Evolutionary conservation across 2,329 filamentous ascomycete genomes (phyloP), one percentile per base, ranked within the genome.

Genomic region (Aspergillus fischeri): DNA sequence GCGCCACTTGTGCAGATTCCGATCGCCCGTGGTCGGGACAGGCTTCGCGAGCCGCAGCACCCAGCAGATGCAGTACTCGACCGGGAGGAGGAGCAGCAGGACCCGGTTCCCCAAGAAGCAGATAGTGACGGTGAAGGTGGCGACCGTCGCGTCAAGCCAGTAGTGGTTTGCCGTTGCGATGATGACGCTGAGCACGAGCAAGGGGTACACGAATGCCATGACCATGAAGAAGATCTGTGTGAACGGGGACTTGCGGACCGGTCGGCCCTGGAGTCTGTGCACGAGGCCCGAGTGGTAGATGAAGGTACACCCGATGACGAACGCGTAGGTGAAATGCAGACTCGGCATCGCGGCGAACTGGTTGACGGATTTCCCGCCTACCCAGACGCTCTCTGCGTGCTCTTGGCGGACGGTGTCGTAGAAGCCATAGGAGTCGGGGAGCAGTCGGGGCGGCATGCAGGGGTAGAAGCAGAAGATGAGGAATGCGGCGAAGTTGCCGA

Each of bases 401-500:
- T 77, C 78, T 60, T 76, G 77, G 60, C 85, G 83, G 11, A 87
- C 84, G 1, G 82, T 86, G 62, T 87, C 85, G 56, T 85, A 78
- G 63, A 87, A 87, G 3, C 82, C 82, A 57, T 78, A 86, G 60
- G 82, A 78, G 55, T 83, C 79, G 62, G 83, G 84, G 54, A 86
- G 76, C 52, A 86, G 75, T 10, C 84, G 78, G 53, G 84, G 84
- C 1, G 84, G 84, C 83, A 86, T 87, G 67, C 83, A 86, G 9
- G 85, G 85, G 75, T 82, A 87, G 25, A 83, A 71, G n/a, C 82
- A 83, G 67, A 87, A 87, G 58, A 84, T 77, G 60, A 82, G 63
- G 61, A 87, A 87, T 48, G 84, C 83, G 54, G 84, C 68, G 29
- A 86, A 75, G 61, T 87, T 87, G 63, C 82, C 83, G 63, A 86